These are phyloP conservation scores for Heimioporus sp. DNA, from an alignment of 768 basidiomycete species.

Conservation along the genomic window DNA sequence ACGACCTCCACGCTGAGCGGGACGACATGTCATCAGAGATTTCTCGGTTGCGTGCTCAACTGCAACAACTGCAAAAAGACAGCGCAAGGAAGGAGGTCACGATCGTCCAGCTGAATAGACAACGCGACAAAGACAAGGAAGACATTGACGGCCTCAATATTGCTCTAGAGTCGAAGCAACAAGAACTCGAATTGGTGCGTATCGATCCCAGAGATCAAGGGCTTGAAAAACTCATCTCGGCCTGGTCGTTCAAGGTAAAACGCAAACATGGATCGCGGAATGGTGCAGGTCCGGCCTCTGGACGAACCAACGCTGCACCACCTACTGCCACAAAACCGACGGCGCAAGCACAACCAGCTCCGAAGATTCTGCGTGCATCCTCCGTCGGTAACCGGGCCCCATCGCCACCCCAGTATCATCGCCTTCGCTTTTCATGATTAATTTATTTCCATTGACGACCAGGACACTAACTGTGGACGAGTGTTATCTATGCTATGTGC, in stretches of 20 bases:
- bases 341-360: no score
- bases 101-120: conserved; percentile 68
- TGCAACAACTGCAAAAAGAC: conserved; percentile 73
- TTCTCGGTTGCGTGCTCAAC: conserved; percentile 55
- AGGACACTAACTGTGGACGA: no score
- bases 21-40: conserved; percentile 45
- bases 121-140: conserved; percentile 65
- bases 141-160: conserved; percentile 86
- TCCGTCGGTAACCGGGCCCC: no score
- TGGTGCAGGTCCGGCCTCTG: conserved; percentile 56
- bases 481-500: not conserved
- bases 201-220: not conserved
- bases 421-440: no score
- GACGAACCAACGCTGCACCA: conserved; percentile 40
- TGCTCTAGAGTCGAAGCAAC: conserved; percentile 91
- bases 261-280: conserved; percentile 56
- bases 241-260: conserved; percentile 49
- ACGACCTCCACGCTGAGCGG: conserved; percentile 55
- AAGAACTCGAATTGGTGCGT: conserved; percentile 85
- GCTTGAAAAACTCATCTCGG: not conserved
- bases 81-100: conserved; percentile 85
- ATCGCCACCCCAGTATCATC: no score
- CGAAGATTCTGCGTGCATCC: no score
- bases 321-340: no score
- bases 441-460: no score